These are phyloP conservation scores for Daldinia grandis DNA, from an alignment of 495 filamentous ascomycete genomes.

Conservation along the genomic window DNA sequence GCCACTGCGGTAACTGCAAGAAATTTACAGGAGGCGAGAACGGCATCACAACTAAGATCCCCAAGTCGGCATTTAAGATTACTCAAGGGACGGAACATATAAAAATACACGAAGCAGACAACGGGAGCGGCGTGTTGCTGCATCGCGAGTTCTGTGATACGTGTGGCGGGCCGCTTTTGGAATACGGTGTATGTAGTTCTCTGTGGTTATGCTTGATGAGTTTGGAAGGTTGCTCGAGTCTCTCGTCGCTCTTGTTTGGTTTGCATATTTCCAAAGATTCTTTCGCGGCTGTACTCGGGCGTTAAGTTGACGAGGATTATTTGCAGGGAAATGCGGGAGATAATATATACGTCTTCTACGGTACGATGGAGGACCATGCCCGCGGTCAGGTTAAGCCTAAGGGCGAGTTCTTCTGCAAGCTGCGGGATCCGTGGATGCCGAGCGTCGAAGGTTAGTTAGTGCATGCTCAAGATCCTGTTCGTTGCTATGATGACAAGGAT, in stretches of 20 bases:
- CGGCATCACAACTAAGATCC: constrained; percentile 70
- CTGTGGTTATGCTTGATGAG: neutral
- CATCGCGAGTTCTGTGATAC: constrained; percentile 70
- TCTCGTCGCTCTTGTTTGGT: neutral
- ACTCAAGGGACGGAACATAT: neutral
- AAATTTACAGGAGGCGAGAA: constrained; percentile 72
- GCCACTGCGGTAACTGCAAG: constrained; percentile 70
- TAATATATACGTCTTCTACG: constrained; percentile 70
- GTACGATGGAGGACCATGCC: constrained; percentile 65
- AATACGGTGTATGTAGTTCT: constrained; percentile 63
- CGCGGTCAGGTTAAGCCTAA: constrained; percentile 66
- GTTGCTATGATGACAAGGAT: neutral
- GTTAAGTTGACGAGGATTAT: neutral
- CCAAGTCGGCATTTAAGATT: constrained; percentile 55
- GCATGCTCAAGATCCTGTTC: neutral
- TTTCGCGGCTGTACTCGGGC: neutral
- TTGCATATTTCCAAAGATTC: neutral
- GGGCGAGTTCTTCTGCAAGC: constrained; percentile 73
- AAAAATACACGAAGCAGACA: constrained; percentile 61
- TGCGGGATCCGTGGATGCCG: constrained; percentile 69
- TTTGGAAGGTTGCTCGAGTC: neutral
- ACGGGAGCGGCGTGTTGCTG: constrained; percentile 62
- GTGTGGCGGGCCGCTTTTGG: constrained; percentile 69
- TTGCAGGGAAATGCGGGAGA: constrained; percentile 62
- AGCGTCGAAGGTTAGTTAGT: constrained; percentile 61